Evolutionary conservation across 495 filamentous ascomycete genomes (phyloP).

Genomic region (Astrothelium macrocarpum): DNA sequence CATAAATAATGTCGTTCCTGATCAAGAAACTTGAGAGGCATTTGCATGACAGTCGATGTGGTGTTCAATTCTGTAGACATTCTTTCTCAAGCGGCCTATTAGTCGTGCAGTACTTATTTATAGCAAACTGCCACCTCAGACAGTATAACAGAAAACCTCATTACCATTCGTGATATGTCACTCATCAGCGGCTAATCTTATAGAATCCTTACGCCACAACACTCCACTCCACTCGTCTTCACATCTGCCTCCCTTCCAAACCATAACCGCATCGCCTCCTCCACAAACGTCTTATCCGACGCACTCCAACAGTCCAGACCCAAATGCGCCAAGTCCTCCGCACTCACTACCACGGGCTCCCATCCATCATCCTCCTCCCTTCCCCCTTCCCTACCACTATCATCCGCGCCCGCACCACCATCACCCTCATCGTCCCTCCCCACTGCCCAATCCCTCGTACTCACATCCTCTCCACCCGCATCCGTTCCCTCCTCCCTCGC

Average conservation of each 20-base stretch:
- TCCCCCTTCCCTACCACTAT: slow-evolving; percentile 36
- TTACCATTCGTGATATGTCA: too few relatives aligned
- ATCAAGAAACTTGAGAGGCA: too few relatives aligned
- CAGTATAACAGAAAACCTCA: too few relatives aligned
- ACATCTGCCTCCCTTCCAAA: slow-evolving; percentile 62
- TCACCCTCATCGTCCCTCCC: too few relatives aligned
- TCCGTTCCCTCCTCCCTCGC: slow-evolving; percentile 54
- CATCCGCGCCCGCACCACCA: slow-evolving; percentile 16
- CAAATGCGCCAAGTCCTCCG: slow-evolving; percentile 67
- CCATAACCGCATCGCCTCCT: slow-evolving; percentile 56
- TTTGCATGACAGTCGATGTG: too few relatives aligned
- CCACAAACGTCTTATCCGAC: slow-evolving; percentile 61
- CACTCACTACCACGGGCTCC: slow-evolving; percentile 43
- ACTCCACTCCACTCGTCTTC: slow-evolving; percentile 61
- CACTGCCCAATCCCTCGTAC: background rate
- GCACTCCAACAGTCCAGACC: slow-evolving; percentile 82
- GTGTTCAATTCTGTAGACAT: too few relatives aligned
- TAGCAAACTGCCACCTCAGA: too few relatives aligned
- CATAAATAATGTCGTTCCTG: too few relatives aligned
- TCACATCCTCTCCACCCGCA: slow-evolving; percentile 52
- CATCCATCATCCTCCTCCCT: slow-evolving; percentile 27
- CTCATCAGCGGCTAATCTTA: too few relatives aligned
- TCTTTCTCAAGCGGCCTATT: too few relatives aligned
- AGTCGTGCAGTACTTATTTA: too few relatives aligned
- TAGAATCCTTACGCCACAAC: slow-evolving; percentile 73